Evolutionary conservation across 306 rosid genomes (phyloP).

Genomic region (Phaseolus lunatus): DNA sequence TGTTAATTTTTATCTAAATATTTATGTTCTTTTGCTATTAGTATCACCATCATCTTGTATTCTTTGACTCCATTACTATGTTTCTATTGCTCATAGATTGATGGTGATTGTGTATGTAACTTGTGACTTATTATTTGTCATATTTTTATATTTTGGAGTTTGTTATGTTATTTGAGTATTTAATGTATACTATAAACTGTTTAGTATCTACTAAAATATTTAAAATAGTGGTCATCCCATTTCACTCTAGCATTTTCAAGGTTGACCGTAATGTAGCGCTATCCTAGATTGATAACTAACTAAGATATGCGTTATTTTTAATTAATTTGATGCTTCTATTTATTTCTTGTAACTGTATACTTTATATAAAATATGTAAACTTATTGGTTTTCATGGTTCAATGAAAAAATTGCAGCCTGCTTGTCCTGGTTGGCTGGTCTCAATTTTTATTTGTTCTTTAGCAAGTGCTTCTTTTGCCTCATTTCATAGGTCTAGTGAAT

Average conservation of each 20-base stretch:
- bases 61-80: neutral
- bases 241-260: neutral
- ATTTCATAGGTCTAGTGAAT: conserved; percentile 15
- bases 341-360: neutral
- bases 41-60: neutral
- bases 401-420: neutral
- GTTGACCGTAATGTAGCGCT: neutral
- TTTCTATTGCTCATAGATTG: neutral
- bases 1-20: neutral
- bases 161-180: neutral
- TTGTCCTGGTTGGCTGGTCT: neutral
- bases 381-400: neutral
- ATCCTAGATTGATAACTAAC: neutral
- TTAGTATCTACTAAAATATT: neutral
- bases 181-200: neutral
- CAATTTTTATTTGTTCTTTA: conserved; percentile 11
- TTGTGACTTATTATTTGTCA: conserved; percentile 1
- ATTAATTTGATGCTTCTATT: conserved; percentile 17
- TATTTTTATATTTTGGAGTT: neutral
- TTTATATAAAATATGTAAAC: conserved; percentile 2
- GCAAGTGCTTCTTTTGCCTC: conserved; percentile 1
- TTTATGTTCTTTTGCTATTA: neutral
- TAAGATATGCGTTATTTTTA: neutral
- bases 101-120: conserved; percentile 3
- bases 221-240: neutral